Percentiles rank a stretch among this genome's conserved stretches.
Conservation (phyloP, 805 yeast species). For the Yarrowia keelungensis region DNA sequence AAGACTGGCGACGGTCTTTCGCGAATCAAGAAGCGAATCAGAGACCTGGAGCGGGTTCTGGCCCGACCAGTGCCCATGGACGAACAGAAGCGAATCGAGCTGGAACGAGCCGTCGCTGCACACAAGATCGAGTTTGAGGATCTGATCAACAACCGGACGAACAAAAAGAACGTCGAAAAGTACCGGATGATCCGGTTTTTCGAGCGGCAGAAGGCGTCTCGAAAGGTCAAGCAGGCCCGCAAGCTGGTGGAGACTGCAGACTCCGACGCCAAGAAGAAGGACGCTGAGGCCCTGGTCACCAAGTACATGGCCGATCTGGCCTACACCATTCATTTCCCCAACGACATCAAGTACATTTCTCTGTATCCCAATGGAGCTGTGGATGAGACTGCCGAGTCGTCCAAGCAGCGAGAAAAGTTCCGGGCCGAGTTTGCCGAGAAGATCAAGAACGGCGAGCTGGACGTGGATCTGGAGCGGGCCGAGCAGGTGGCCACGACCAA, state of each 20-base stretch:
- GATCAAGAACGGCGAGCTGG: constrained; percentile 62
- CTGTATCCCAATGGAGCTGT: constrained; percentile 65
- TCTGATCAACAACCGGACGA: constrained; percentile 55
- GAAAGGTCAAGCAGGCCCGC: constrained; percentile 63
- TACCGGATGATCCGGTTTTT: constrained; percentile 95
- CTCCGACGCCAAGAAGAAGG: constrained; percentile 44
- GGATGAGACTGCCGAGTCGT: constrained; percentile 50
- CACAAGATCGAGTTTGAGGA: constrained; percentile 63
- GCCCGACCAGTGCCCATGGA: constrained; percentile 65
- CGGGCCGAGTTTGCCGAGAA: constrained; percentile 61
- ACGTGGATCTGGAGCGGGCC: constrained; percentile 60
- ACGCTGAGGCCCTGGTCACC: constrained; percentile 50
- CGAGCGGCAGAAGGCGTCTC: constrained; percentile 82
- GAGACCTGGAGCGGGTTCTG: constrained; percentile 81
- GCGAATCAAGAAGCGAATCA: constrained; percentile 80
- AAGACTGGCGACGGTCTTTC: constrained; percentile 46
- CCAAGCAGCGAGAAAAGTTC: constrained; percentile 53
- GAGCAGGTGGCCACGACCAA: constrained; percentile 47
- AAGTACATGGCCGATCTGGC: constrained; percentile 74
- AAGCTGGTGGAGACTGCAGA: constrained; percentile 47
- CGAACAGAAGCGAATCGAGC: constrained; percentile 54
- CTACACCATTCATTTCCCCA: constrained; percentile 79
- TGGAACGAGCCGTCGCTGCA: constrained; percentile 75
- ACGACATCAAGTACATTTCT: constrained; percentile 77
- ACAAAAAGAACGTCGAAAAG: constrained; percentile 65